Evolutionary conservation across 2,329 filamentous ascomycete species (phyloP), one percentile per base, ranked within the genome.

Genomic region (Diaporthe sp.): DNA sequence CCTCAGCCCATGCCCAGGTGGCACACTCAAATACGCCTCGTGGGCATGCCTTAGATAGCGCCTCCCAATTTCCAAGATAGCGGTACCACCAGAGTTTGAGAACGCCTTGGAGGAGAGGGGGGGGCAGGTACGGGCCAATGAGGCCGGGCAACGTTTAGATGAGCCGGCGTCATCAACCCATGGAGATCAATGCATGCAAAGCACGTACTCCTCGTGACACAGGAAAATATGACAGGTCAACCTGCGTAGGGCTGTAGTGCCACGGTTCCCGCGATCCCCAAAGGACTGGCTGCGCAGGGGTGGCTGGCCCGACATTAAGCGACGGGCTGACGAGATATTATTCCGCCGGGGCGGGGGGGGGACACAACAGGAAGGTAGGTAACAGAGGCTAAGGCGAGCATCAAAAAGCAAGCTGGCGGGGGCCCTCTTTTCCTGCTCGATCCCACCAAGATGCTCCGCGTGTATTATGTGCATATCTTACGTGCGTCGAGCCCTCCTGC

Each of bases 261-360:
- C 63, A 51, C 63, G 15, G 63, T 47, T 63, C 44, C 63, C 30
- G 32, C 63, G 63, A 51, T 51, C 44, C 44, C n/a, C 15, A 19
- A 25, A 5, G 51, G 44, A 44, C 25, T 51, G 44, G 63, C 25
- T 51, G 44, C 63, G 44, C 63, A 53, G 30, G 44, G 63, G 61
- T 9, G 19, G 3, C 10, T 25, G 58, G 58, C 37, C 44, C 44
- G 63, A 66, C 44, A n/a, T 66, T 66, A 44, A 66, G 63, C 63
- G 63, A 66, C 8, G 44, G 27, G 63, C 63, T 66, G 63, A 66
- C 63, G 63, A 66, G 63, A 66, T 66, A 53, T 30, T 51, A 66
- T 22, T 66, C 44, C 44, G 44, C 30, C 22, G 27, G 61, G 42
- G 32, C 5, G 32, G 32, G 17, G 44, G 44, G 39, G 59, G 44